Percentiles rank a stretch among this genome's conserved stretches.
These are phyloP conservation scores for Penicillium expansum DNA, from an alignment of 2,329 filamentous ascomycete genomes.

Conservation along the genomic window DNA sequence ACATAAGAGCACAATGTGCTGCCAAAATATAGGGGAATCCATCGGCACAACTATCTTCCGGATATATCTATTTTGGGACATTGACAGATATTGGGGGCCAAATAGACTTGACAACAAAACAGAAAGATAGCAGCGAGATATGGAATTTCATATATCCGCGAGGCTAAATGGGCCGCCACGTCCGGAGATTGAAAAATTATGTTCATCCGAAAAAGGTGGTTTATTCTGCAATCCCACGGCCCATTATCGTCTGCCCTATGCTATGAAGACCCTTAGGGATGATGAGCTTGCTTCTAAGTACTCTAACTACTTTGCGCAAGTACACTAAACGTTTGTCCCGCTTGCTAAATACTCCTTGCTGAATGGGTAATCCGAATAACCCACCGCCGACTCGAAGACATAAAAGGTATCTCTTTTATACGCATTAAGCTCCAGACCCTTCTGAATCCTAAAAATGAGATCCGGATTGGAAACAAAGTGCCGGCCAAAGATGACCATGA, in stretches of 20 bases:
- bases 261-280: no score
- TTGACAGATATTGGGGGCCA: background rate
- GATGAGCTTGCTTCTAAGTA: no score
- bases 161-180: no score
- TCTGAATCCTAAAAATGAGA: slow-evolving; percentile 21
- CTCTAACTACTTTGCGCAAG: no score
- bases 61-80: background rate
- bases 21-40: background rate
- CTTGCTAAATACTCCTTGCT: background rate
- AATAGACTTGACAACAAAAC: background rate
- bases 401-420: slow-evolving; percentile 25
- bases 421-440: slow-evolving; percentile 15
- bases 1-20: background rate
- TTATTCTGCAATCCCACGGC: no score
- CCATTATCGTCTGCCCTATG: no score
- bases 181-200: no score
- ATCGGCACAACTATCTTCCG: background rate
- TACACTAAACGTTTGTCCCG: background rate
- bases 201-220: no score
- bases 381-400: background rate
- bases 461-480: slow-evolving; percentile 29
- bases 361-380: slow-evolving; percentile 30
- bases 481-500: slow-evolving; percentile 37
- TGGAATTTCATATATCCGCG: background rate
- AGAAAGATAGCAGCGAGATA: no score